phyloP scores from a whole-genome alignment of 1,139 yeast species.

The Geotrichum bryndzae region DNA sequence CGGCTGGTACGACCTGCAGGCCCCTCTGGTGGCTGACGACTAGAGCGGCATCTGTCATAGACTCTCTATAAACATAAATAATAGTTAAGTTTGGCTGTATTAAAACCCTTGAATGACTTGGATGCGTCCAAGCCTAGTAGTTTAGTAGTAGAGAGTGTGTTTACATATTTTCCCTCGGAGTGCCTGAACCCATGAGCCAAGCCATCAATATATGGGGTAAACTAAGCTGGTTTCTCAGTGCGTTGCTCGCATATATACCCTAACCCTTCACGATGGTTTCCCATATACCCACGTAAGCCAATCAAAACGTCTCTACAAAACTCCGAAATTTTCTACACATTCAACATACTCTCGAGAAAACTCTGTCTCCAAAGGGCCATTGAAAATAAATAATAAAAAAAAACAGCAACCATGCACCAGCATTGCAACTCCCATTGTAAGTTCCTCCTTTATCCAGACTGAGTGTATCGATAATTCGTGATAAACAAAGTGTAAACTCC shows the following conservation, averaged over 20 bases:
- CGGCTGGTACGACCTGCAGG: slow-evolving; percentile 9
- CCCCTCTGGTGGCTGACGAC: background rate
- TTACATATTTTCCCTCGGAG: background rate
- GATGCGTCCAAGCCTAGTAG: background rate
- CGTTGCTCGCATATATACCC: background rate
- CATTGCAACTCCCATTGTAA: background rate
- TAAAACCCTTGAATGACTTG: background rate
- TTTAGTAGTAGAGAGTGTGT: background rate
- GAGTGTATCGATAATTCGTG: background rate
- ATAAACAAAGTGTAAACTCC: background rate
- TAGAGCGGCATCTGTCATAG: background rate
- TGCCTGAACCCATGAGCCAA: background rate
- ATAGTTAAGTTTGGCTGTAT: background rate
- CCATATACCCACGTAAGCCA: background rate
- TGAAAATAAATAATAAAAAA: background rate
- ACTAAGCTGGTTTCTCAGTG: too few species aligned
- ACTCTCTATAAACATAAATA: background rate
- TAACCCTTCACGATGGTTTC: background rate
- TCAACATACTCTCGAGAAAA: background rate
- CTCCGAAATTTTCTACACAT: background rate
- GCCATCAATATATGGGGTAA: background rate
- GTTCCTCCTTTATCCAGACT: background rate
- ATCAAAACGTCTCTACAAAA: background rate
- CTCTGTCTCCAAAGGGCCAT: background rate
- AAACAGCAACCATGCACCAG: background rate